Evolutionary conservation across 345 rosid species (phyloP), one percentile per base, ranked within the genome.

Genomic region (Clarkia xantiana): DNA sequence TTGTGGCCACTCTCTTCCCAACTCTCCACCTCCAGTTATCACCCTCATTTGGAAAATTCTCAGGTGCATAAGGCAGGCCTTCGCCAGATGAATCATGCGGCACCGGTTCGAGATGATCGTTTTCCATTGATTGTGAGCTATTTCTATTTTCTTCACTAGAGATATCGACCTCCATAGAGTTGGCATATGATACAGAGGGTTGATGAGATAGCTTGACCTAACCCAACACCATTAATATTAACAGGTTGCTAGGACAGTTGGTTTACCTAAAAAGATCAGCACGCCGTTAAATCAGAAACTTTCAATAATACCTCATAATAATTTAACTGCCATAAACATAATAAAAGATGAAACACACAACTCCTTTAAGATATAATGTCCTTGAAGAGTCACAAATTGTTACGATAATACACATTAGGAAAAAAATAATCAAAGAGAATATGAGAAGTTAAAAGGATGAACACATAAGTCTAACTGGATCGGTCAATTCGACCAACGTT

Each of bases 31-130:
- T 54, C 95, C 97, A 90, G 38, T 57, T 70, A 63, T 90, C 95
- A 11, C 95, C 95, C 0, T 84, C 72, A 46, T 76, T 76, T 0
- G 95, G 95, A 54, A 77, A 83, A 69, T 90, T 60, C 0, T 61
- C 62, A 38, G 95, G 95, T 10, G 97, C 97, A 77, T 69, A 90
- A 5, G 97, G 94, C 52, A 83, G 70, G 51, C 94, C 97, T 62
- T 77, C 77, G 40, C 97, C 97, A 0, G 18, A 38, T 47, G 66
- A 60, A 10, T 47, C 58, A 6, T 73, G 76, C 0, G 65, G 67
- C 52, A 89, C 73, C 16, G 81, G 75, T 4, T 57, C 52, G n/a
- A 66, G 60, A 51, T 44, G 47, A 44, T 59, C 61, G 16, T 60
- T 61, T 61, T 71, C 81, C 47, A 62, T 39, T 1, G 14, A 55